These are phyloP conservation scores for Saturnispora mendoncae DNA, from an alignment of 805 yeast genomes.

Conservation along the genomic window DNA sequence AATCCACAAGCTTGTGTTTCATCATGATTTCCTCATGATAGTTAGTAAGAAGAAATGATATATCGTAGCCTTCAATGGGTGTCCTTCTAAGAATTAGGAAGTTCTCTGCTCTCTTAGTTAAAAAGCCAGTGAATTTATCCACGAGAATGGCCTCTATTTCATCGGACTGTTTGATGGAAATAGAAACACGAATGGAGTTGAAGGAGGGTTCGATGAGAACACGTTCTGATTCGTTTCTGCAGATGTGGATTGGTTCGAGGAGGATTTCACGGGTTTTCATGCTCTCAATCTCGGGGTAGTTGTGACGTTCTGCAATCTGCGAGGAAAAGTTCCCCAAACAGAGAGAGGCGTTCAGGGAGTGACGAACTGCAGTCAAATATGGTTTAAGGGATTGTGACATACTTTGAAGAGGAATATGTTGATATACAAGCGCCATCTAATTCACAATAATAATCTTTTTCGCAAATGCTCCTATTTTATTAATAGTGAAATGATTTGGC, in stretches of 20 bases:
- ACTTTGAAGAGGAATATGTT: not conserved
- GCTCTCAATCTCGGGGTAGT: constrained; percentile 92
- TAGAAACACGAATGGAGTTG: constrained; percentile 83
- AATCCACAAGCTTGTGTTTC: constrained; percentile 90
- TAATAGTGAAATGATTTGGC: constrained; percentile 41
- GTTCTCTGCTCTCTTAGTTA: constrained; percentile 92
- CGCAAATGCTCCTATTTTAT: too few relatives aligned
- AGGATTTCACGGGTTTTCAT: constrained; percentile 74
- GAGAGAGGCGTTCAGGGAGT: constrained; percentile 86
- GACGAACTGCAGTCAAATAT: constrained; percentile 86
- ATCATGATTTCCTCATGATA: constrained; percentile 93
- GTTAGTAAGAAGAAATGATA: constrained; percentile 87
- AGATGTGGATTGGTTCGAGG: constrained; percentile 79
- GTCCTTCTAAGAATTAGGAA: constrained; percentile 86
- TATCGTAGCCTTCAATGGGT: constrained; percentile 86
- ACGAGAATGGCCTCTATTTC: constrained; percentile 93
- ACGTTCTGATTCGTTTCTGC: constrained; percentile 88
- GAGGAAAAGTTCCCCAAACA: constrained; percentile 92
- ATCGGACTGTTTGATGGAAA: constrained; percentile 94
- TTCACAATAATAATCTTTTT: too few relatives aligned
- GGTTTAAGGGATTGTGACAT: constrained; percentile 96
- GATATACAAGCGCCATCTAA: too few relatives aligned
- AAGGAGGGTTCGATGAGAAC: constrained; percentile 90
- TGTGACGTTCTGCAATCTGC: constrained; percentile 93
- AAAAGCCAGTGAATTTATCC: constrained; percentile 86